phyloP scores from a whole-genome alignment of 495 filamentous ascomycete genomes.

The Tuber aestivum region DNA sequence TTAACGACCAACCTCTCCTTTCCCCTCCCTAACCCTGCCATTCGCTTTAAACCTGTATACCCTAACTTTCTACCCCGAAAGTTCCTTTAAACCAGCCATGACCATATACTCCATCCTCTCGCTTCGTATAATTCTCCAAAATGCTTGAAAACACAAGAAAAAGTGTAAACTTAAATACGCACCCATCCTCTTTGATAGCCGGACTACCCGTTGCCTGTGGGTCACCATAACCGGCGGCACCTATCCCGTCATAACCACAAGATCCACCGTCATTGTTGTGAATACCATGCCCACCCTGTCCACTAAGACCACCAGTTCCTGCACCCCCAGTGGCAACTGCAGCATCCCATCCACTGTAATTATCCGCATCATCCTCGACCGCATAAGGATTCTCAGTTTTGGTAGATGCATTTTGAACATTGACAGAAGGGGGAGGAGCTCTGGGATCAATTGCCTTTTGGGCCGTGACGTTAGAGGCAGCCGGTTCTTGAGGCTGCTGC shows the following conservation, averaged over 20 bases:
- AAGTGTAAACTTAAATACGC: constrained; percentile 55
- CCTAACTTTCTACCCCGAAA: constrained; percentile 16
- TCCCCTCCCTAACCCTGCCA: constrained; percentile 27
- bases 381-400: constrained; percentile 33
- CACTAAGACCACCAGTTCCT: constrained; percentile 43
- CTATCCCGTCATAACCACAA: constrained; percentile 48
- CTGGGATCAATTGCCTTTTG: constrained; percentile 40
- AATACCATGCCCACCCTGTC: constrained; percentile 49
- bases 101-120: constrained; percentile 38
- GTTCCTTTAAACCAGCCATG: constrained; percentile 29
- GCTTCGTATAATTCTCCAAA: constrained; percentile 38
- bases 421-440: constrained; percentile 30
- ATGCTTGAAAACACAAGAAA: constrained; percentile 28
- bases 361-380: constrained; percentile 34
- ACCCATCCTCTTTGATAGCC: constrained; percentile 98
- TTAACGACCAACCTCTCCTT: constrained; percentile 22
- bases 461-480: constrained; percentile 8
- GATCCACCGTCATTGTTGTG: constrained; percentile 1
- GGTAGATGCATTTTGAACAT: constrained; percentile 19
- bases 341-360: constrained; percentile 40
- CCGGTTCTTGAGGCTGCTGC: constrained; percentile 7
- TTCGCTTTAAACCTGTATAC: constrained; percentile 18
- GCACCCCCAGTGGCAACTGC: constrained; percentile 27
- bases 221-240: constrained; percentile 42
- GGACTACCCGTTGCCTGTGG: constrained; percentile 49